Base-by-base conservation (phyloP, 257 asterid species). In the Solanum habrochaites region DNA sequence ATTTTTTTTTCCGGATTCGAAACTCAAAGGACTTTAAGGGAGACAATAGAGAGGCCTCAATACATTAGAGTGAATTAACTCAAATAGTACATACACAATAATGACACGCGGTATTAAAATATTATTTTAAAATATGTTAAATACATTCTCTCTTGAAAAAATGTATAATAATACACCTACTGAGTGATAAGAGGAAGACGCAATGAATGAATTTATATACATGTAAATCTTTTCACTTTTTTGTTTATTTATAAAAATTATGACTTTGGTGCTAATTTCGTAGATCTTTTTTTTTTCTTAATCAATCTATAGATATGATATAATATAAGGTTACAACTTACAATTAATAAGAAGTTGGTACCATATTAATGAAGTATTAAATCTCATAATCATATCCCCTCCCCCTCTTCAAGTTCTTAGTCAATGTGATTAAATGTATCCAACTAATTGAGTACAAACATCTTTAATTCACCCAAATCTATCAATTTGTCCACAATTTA, bases 391-490 rank as follows among this genome's bases (percentile, higher is more conserved):
- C n/a, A 78, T 25, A 78, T 45, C 8, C 35, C 62, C 83, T 4
- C 5, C 64, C 1, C 64, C 64, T 15, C 40, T 43, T 78, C n/a
- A 78, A 14, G n/a, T 42, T 39, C 42, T 43, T n/a, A 14, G 83
- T 42, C 62, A n/a, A 77, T 25, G 15, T 77, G 1, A 43, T 43
- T 77, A 77, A 77, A 42, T 77, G 37, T 43, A 14, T 1, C 83
- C 40, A 43, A 45, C 62, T 15, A 77, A 12, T 62, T 39, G 3
- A 20, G 1, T 3, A 39, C 37, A 78, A 16, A 2, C 83, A 45
- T 25, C 25, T 47, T 78, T 43, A 45, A 27, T 78, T 45, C 25
- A 45, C 40, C 66, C 66, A 78, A 78, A 45, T 78, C 84, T 78
- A 47, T 20, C 27, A 4, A 43, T 27, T 78, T 1, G 31, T 45